Evolutionary conservation across 257 asterid species (phyloP), one percentile per base, ranked within the genome.

Genomic region (Galeopsis tetrahit): DNA sequence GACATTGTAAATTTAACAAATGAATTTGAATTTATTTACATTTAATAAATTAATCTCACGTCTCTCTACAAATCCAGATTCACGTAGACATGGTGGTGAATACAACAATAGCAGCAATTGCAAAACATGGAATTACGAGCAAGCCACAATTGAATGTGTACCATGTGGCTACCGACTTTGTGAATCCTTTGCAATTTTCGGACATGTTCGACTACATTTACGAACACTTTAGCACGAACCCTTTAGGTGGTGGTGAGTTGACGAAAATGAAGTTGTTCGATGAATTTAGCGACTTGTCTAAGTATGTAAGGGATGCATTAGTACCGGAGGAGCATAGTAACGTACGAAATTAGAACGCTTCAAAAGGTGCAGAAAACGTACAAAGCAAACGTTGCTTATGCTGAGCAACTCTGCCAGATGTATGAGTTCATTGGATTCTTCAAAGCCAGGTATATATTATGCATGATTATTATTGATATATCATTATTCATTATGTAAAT

Each of bases 51-150:
- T 4, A 39, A 4, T 39, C 43, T 7, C 43, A 39, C 43, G 7
- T 39, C 1, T 21, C 28, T 21, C 28, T 21, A 21, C 28, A 21
- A 21, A 21, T 21, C 1, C 34, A 83, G 87, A 76, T 83, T 43
- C 87, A 85, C 0, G 70, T 77, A 0, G 87, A 83, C 42, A 58
- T 77, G 79, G 83, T 83, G 66, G 83, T 57, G 2, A 83, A 77
- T 44, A 79, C 85, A 56, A 77, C 81, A 1, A 74, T 83, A 38
- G 87, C 83, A 21, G 85, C 87, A 2, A 74, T 80, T 13, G 87
- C 87, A 1, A 83, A 82, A 28, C 74, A 82, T 34, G 86, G 86
- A 44, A 31, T 48, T 1, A 1, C 10, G 36, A 63, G 64, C 7
- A 74, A 55, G 64, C 14, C 76, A 11, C 9, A 71, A 0, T 0